These are phyloP conservation scores for Benincasa hispida DNA, from an alignment of 306 rosid species.

Conservation along the genomic window DNA sequence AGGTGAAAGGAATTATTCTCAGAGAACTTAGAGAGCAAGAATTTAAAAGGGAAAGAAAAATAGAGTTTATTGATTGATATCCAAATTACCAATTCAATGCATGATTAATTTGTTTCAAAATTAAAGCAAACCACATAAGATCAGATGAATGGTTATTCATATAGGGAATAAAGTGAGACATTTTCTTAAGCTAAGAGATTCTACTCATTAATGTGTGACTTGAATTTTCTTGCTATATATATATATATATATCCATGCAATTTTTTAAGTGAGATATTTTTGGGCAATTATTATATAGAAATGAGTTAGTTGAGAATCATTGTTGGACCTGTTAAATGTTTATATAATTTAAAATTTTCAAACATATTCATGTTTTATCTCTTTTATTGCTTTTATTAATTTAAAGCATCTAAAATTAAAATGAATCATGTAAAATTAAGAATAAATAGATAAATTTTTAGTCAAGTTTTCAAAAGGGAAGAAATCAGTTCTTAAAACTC, in stretches of 20 bases:
- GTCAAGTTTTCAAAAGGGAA: no score
- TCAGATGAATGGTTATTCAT: not conserved
- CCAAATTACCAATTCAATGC: not conserved
- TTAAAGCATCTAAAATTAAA: no score
- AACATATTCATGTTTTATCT: no score
- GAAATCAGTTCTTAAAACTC: no score
- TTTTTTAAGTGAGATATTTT: not conserved
- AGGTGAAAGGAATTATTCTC: conserved; percentile 8
- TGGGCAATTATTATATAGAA: not conserved
- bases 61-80: not conserved
- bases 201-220: not conserved
- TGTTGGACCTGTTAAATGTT: not conserved
- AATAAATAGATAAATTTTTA: no score
- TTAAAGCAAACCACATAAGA: not conserved
- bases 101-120: not conserved
- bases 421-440: no score
- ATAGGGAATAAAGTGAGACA: not conserved
- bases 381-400: no score
- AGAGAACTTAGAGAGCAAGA: conserved; percentile 6
- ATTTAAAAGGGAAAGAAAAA: not conserved
- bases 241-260: not conserved
- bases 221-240: not conserved
- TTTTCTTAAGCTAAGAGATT: not conserved
- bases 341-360: no score
- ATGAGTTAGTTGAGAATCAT: not conserved